Evolutionary conservation across 495 filamentous ascomycete species (phyloP), one percentile per base, ranked within the genome.

Genomic region (Penicillium lividum): DNA sequence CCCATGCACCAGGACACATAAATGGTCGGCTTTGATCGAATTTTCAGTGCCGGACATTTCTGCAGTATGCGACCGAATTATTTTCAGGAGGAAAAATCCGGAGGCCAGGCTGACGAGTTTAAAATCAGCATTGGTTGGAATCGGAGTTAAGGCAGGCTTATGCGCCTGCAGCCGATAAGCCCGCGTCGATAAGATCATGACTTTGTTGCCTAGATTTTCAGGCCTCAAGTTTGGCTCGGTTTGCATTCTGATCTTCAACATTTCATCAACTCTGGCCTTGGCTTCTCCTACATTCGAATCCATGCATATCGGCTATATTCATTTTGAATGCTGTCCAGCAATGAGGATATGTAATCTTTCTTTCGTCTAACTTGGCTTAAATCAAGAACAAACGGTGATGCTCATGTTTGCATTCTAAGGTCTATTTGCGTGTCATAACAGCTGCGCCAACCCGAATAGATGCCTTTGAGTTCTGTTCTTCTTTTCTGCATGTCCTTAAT

Each of bases 1-100:
- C 92, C 93, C 93, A 74, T 97, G 93, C 34, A 97, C 86, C n/a
- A 98, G 78, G n/a, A 98, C 91, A 70, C 88, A 91, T 43, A 98
- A 85, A 73, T 97, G 93, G 54, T 90, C 79, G 28, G 82, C 78
- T 53, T 72, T 70, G 8, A 56, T 60, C 31, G 67, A 33, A 27
- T 18, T 45, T 0, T 34, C 47, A 31, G 54, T n/a, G 46, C 57
- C 63, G 13, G 51, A 31, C 45, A 49, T 58, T 29, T 15, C 8
- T 16, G 3, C 40, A 31, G 28, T 49, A 43, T 42, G 29, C 25
- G 51, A 54, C 27, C 3, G 42, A 8, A 28, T 34, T 29, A 16
- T 38, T 42, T 34, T 11, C 10, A 28, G 13, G 25, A 44, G 27
- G 4, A 29, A 53, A 44, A 42, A 42, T 30, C 9, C 31, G 16